Evolutionary conservation across 2,329 filamentous ascomycete genomes (phyloP), one percentile per base, ranked within the genome.

Genomic region (Hypomyces rosellus): DNA sequence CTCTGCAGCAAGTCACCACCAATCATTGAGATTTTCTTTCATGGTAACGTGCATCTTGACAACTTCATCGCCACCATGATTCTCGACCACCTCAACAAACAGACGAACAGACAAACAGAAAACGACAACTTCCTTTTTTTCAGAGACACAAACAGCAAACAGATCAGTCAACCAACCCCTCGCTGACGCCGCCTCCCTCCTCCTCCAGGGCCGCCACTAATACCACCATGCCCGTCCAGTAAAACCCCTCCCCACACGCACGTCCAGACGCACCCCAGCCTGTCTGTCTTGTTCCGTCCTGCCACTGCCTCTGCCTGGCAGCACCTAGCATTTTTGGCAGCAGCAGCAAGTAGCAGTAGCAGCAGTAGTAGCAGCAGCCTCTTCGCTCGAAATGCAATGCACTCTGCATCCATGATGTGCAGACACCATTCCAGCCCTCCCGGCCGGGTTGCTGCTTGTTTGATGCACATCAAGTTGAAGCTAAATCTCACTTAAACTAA

Each of bases 401-500:
- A 46, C 39, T 44, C 46, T 53, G 51, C 51, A 53, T 25, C 47
- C 39, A 41, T 53, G 50, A 52, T 33, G 34, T 30, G 45, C 45
- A 34, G 33, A 16, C 43, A 45, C 43, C 37, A 34, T 22, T 33
- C 16, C 46, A 40, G 46, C 46, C 37, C 22, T 40, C 18, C 37
- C 34, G 44, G n/a, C 34, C 22, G 34, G 44, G 16, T 43, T 20
- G 16, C 16, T 46, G 44, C 40, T 44, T 49, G 30, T 44, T 30
- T 36, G 39, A 45, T 40, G 30, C 34, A 45, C 48, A 45, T 45
- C 41, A 25, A 37, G 30, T 16, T 30, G 16, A 43, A 30, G 40
- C 22, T 43, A 37, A 46, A 37, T 18, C 30, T 15, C 38, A 18
- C 47, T 13, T 34, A 34, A 33, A 49, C 43, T 41, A 46, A 53